Evolutionary conservation across 2,329 filamentous ascomycete genomes (phyloP).

Genomic region (Aspergillus carbonarius): DNA sequence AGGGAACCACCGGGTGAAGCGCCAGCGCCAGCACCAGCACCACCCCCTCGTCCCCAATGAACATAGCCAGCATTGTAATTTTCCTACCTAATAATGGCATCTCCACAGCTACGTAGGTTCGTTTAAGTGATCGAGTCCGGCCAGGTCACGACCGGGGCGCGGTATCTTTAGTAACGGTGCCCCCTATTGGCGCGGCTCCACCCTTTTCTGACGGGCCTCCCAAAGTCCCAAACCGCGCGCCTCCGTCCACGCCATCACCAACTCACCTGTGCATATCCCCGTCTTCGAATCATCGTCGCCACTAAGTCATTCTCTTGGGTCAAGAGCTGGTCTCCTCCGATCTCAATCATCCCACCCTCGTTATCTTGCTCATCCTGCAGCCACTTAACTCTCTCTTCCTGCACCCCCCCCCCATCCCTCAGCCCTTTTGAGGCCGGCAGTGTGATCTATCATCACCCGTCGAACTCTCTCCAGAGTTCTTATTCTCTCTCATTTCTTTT

Average conservation of each 20-base stretch:
- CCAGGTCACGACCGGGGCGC: too few relatives aligned
- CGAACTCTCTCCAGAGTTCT: not conserved
- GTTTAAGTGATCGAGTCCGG: too few relatives aligned
- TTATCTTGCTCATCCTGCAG: slow-evolving; percentile 10
- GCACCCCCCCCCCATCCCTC: not conserved
- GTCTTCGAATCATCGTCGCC: slow-evolving; percentile 7
- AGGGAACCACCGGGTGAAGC: too few relatives aligned
- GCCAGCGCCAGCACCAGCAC: too few relatives aligned
- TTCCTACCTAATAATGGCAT: too few relatives aligned
- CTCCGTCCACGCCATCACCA: slow-evolving; percentile 4
- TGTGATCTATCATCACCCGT: slow-evolving; percentile 9
- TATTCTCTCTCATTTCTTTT: slow-evolving; percentile 3
- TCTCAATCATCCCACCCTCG: slow-evolving; percentile 11
- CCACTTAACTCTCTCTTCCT: slow-evolving; percentile 7
- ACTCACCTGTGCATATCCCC: slow-evolving; percentile 9
- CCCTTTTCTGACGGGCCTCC: not conserved
- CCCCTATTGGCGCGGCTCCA: slow-evolving; percentile 6
- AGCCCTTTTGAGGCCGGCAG: slow-evolving; percentile 5
- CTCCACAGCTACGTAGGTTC: too few relatives aligned
- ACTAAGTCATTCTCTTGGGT: not conserved
- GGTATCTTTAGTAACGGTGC: not conserved
- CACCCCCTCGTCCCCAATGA: too few relatives aligned
- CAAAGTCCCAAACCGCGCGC: not conserved
- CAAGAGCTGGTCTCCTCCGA: slow-evolving; percentile 9
- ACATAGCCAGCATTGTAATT: too few relatives aligned